Evolutionary conservation across 2,329 filamentous ascomycete species (phyloP).

Genomic region (Neofusicoccum ribis): DNA sequence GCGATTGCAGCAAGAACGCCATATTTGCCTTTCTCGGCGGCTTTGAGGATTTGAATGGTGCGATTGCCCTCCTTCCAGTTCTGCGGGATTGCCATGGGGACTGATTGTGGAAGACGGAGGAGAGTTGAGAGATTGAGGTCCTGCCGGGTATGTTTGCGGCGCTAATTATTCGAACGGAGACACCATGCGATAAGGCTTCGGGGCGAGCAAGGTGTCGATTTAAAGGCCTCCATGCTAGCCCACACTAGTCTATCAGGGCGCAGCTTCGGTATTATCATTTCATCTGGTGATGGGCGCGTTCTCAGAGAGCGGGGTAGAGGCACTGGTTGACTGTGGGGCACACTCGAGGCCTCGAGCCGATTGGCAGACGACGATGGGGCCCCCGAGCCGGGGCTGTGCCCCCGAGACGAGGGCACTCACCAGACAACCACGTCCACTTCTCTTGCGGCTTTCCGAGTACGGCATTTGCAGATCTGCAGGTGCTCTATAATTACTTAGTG

Average conservation of each 20-base stretch:
- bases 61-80: slow-evolving; percentile 26
- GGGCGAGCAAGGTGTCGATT: background rate
- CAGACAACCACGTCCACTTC: background rate
- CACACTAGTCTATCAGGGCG: background rate
- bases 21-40: slow-evolving; percentile 57
- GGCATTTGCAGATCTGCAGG: background rate
- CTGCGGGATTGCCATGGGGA: background rate
- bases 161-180: background rate
- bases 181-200: background rate
- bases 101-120: background rate
- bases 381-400: background rate
- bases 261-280: background rate
- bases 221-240: background rate
- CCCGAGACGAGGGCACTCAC: background rate
- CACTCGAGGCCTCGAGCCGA: background rate
- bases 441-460: background rate
- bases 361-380: background rate
- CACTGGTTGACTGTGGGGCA: background rate
- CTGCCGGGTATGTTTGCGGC: background rate
- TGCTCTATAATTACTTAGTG: background rate
- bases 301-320: background rate
- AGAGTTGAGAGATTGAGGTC: background rate
- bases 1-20: slow-evolving; percentile 54
- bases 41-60: slow-evolving; percentile 53
- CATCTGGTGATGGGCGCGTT: background rate